Percentiles rank a stretch among this genome's conserved stretches.
Evolutionary conservation across 768 basidiomycete species (phyloP).

Genomic region (Macrolepiota dolichaula): DNA sequence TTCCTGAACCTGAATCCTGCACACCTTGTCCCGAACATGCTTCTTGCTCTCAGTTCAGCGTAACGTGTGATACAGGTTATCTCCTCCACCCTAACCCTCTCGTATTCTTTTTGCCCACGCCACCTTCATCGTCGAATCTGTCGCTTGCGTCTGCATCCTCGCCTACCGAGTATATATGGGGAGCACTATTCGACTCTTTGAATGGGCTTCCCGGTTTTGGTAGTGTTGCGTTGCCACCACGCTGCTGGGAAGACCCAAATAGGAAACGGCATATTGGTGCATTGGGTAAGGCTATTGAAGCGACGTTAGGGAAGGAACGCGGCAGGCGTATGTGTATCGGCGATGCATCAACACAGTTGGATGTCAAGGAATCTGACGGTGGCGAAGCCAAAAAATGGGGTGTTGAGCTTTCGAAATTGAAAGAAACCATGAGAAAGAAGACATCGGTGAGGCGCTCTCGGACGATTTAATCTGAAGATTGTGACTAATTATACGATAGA

Average conservation of each 20-base stretch:
- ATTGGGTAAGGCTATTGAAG: constrained; percentile 71
- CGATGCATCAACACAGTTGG: constrained; percentile 26
- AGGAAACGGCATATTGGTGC: constrained; percentile 71
- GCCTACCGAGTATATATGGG: constrained; percentile 41
- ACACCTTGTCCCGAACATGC: constrained; percentile 73
- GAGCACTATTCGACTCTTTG: constrained; percentile 39
- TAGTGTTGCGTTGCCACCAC: constrained; percentile 72
- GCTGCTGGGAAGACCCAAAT: constrained; percentile 74
- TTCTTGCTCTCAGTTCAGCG: constrained; percentile 49
- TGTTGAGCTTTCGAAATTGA: constrained; percentile 53
- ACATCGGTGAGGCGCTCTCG: constrained; percentile 41
- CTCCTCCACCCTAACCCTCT: constrained; percentile 61
- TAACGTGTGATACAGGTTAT: constrained; percentile 68
- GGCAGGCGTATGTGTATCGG: constrained; percentile 65
- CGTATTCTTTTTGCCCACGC: constrained; percentile 46
- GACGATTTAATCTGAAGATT: background rate
- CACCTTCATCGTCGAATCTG: constrained; percentile 28
- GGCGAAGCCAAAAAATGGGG: constrained; percentile 82
- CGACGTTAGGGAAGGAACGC: constrained; percentile 56
- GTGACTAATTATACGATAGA: constrained; percentile 31
- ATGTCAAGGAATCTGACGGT: constrained; percentile 44
- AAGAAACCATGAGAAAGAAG: constrained; percentile 54
- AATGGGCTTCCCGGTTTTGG: constrained; percentile 77
- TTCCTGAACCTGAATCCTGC: constrained; percentile 60
- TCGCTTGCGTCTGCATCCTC: constrained; percentile 38